Base-by-base conservation (phyloP, 768 basidiomycete genomes). In the Stropharia rugosoannulata region DNA sequence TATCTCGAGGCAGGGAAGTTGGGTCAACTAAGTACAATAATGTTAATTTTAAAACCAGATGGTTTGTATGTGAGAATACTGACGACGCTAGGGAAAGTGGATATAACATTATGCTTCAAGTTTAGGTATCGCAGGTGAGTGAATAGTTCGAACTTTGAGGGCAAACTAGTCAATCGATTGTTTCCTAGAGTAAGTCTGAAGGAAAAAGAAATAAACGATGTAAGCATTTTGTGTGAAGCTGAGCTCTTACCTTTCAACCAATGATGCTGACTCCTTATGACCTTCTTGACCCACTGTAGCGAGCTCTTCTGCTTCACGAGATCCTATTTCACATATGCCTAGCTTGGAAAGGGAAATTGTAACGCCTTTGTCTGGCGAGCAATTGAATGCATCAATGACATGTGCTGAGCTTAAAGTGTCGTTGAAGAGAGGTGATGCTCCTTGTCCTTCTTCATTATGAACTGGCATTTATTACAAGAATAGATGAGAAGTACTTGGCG, bases 1-100 rank as follows among this genome's bases (percentile, higher is more conserved):
- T 56, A 95, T 96, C 72, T 99, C 96, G 52, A 99, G 79, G 5
- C 88, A 87, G 3, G 88, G 84, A 75, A 98, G 85, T 15, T 84
- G 74, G 43, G 90, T 93, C 42, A 97, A 78, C 95, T 96, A 58
- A 32, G 29, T 13, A 44, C 45, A 43, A 25, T 22, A 8, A 12
- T 66, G 39, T 61, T 29, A 8, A 12, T 13, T 15, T 59, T 49
- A 16, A 22, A 54, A 36, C 22, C 47, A 47, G 41, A 12, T 42
- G 59, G 22, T 32, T 46, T 39, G 12, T 35, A 37, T 35, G 46
- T 47, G 18, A 53, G 56, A 47, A 39, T 40, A 81, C 92, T 63
- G 66, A 98, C 95, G 51, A 93, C 93, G 57, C 86, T 82, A 15
- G 97, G 97, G 60, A 99, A 92, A 12, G 80, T 77, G 3, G 86